Conservation (phyloP, 768 basidiomycete species). For the Termitomyces sp. region DNA sequence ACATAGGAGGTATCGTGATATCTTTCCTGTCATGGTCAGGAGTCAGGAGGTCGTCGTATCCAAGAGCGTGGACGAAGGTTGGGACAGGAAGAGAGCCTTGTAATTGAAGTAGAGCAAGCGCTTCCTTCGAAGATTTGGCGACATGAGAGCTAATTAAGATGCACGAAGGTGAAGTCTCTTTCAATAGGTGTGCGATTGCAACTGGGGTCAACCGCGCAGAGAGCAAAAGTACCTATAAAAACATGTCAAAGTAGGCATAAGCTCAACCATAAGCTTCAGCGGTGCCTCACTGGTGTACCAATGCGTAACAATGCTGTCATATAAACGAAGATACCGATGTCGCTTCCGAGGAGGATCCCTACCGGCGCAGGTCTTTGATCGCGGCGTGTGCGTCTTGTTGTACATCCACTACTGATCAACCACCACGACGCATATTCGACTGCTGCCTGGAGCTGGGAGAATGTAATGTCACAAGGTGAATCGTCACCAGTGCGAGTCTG, state of each 20-base stretch:
- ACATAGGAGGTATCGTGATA: constrained; percentile 26
- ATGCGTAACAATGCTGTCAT: constrained; percentile 35
- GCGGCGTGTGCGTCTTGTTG: constrained; percentile 23
- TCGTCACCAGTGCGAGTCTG: constrained; percentile 28
- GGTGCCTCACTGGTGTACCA: constrained; percentile 32
- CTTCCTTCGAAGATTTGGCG: constrained; percentile 29
- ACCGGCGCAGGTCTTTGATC: constrained; percentile 30
- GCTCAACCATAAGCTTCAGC: neutral
- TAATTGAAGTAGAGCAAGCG: constrained; percentile 20
- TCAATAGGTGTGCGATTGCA: constrained; percentile 34
- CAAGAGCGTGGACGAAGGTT: constrained; percentile 24
- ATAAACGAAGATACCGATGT: constrained; percentile 36
- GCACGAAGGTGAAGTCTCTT: constrained; percentile 27
- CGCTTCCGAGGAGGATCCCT: constrained; percentile 36
- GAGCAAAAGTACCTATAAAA: constrained; percentile 32
- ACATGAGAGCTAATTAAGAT: constrained; percentile 32
- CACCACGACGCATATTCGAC: constrained; percentile 34
- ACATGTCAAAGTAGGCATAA: neutral
- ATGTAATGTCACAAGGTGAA: constrained; percentile 31
- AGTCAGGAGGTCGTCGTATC: constrained; percentile 29
- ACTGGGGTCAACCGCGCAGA: constrained; percentile 36
- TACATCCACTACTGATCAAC: constrained; percentile 28
- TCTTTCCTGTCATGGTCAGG: constrained; percentile 14
- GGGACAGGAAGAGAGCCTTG: constrained; percentile 17
- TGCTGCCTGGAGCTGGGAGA: constrained; percentile 30